Percentiles rank a stretch among this genome's conserved stretches.
These are phyloP conservation scores for Plasmodium cynomolgi DNA, from an alignment of 169 alveolate species.

Conservation along the genomic window DNA sequence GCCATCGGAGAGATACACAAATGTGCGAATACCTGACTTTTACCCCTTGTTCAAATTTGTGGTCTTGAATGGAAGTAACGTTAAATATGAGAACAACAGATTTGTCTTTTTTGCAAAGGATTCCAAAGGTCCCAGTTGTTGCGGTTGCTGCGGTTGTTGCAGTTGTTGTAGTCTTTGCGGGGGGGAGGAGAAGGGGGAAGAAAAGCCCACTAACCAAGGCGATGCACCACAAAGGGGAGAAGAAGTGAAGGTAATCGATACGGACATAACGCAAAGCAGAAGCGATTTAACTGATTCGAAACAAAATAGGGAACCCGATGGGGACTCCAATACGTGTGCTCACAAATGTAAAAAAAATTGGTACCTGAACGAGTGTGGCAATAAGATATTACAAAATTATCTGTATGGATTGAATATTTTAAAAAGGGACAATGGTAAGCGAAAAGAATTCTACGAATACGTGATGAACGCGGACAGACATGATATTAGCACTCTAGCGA, in stretches of 20 bases:
- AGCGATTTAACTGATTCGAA: background rate
- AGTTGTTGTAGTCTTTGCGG: no score
- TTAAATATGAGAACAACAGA: conserved; percentile 17
- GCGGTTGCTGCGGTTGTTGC: no score
- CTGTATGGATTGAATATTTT: conserved; percentile 54
- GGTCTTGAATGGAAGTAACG: conserved; percentile 25
- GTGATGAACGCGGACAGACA: conserved; percentile 2
- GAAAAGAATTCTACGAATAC: conserved; percentile 46
- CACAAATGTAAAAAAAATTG: background rate
- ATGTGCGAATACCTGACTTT: conserved; percentile 50
- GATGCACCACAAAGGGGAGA: background rate
- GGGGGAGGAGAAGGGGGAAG: background rate
- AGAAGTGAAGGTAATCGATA: background rate
- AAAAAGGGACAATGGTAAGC: conserved; percentile 23
- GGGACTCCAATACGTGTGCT: background rate
- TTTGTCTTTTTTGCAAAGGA: conserved; percentile 4
- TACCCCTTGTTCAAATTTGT: conserved; percentile 34
- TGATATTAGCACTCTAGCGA: background rate
- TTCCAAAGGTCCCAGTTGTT: background rate
- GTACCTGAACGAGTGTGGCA: conserved; percentile 4
- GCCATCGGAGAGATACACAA: conserved; percentile 43
- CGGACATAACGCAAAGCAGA: background rate
- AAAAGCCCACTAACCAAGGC: background rate
- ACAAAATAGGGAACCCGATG: background rate
- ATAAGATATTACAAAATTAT: conserved; percentile 30